Evolutionary conservation across 1,139 yeast genomes (phyloP).

Genomic region (Suhomyces atakaporum): DNA sequence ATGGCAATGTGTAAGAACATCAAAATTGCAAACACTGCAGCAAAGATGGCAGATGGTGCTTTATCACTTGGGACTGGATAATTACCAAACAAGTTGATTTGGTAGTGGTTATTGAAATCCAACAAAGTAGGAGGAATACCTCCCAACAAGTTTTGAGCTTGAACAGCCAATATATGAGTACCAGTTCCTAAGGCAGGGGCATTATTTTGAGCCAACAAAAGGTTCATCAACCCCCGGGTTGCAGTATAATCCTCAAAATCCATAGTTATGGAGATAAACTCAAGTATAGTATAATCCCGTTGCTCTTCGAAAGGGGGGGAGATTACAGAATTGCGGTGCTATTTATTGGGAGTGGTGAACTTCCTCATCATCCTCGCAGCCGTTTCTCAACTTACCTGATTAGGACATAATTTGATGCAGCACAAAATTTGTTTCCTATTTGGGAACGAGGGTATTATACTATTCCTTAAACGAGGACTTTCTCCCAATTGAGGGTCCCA

Average conservation of each 20-base stretch:
- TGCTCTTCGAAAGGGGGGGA: background rate
- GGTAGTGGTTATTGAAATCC: constrained; percentile 23
- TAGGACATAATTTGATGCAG: constrained; percentile 10
- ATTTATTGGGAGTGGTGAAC: constrained; percentile 3
- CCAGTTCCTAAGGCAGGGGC: constrained; percentile 25
- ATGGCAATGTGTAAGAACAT: constrained; percentile 29
- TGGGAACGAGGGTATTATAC: constrained; percentile 4
- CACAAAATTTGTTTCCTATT: constrained; percentile 9
- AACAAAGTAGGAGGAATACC: constrained; percentile 25
- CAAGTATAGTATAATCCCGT: background rate
- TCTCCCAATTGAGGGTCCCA: background rate
- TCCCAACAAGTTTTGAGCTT: constrained; percentile 28
- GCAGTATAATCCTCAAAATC: constrained; percentile 14
- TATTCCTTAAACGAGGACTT: background rate
- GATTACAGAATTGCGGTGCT: background rate
- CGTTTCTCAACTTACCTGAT: constrained; percentile 8
- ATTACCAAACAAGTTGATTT: constrained; percentile 36
- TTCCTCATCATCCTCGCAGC: constrained; percentile 1
- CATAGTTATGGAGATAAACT: background rate
- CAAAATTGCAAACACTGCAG: constrained; percentile 30
- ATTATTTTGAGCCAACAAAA: constrained; percentile 20
- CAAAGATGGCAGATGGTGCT: constrained; percentile 35
- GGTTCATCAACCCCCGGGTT: constrained; percentile 19
- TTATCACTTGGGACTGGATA: constrained; percentile 34
- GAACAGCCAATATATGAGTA: constrained; percentile 18